phyloP scores from a whole-genome alignment of 441 rosid genomes.

The Arabidopsis hybrid region DNA sequence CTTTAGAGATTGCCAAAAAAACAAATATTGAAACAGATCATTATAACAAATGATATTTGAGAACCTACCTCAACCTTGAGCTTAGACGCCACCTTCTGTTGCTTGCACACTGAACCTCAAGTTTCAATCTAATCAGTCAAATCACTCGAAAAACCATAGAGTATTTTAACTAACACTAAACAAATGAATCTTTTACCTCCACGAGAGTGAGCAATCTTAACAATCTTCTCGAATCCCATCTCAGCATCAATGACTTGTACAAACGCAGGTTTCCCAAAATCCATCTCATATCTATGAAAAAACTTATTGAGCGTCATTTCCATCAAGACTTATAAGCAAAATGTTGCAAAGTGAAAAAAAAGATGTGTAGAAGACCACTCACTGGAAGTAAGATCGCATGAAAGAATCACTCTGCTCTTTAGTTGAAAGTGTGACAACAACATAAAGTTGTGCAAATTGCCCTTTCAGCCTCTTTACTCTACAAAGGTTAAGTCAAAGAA shows the following conservation, averaged over 20 bases:
- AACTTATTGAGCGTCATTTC: not conserved
- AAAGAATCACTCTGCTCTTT: slow-evolving; percentile 77
- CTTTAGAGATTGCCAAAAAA: slow-evolving; percentile 4
- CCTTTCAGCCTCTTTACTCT: slow-evolving; percentile 74
- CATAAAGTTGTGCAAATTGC: slow-evolving; percentile 78
- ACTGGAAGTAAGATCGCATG: slow-evolving; percentile 81
- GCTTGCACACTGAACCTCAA: slow-evolving; percentile 75
- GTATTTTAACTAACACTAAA: slow-evolving; percentile 1
- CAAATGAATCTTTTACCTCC: slow-evolving; percentile 56
- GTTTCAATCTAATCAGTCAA: slow-evolving; percentile 14
- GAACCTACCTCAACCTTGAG: slow-evolving; percentile 84
- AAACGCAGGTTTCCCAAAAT: slow-evolving; percentile 86
- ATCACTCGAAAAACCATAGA: not conserved
- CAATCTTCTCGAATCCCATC: slow-evolving; percentile 97
- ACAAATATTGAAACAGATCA: not conserved
- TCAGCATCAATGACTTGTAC: slow-evolving; percentile 79
- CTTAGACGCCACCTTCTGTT: slow-evolving; percentile 65
- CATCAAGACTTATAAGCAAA: not conserved
- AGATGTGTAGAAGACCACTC: slow-evolving; percentile 43
- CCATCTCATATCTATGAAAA: slow-evolving; percentile 65
- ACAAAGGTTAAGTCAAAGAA: slow-evolving; percentile 21
- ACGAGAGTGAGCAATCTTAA: slow-evolving; percentile 81
- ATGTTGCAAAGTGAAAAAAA: not conserved
- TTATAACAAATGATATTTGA: not conserved
- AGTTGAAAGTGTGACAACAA: slow-evolving; percentile 65